These are phyloP conservation scores for Termitomyces sp. DNA, from an alignment of 768 basidiomycete genomes.

Conservation along the genomic window DNA sequence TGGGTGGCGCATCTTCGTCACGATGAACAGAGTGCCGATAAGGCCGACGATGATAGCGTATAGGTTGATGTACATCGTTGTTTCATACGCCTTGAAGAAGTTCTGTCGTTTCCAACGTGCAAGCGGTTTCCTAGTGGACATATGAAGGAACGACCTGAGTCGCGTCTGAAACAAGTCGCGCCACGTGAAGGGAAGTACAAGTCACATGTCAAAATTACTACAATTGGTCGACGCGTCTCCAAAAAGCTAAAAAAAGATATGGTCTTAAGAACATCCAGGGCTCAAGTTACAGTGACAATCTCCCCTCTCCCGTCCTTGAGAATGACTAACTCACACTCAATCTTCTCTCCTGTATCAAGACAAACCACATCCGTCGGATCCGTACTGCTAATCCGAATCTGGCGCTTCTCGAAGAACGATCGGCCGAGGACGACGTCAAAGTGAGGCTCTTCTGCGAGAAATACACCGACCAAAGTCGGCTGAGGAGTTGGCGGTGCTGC, in stretches of 20 bases:
- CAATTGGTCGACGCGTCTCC: background rate
- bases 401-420: slow-evolving; percentile 78
- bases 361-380: slow-evolving; percentile 92
- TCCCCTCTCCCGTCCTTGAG: slow-evolving; percentile 89
- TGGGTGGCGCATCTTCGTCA: slow-evolving; percentile 10
- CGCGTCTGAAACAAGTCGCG: slow-evolving; percentile 1
- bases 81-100: background rate
- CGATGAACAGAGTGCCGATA: background rate
- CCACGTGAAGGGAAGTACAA: background rate
- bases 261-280: background rate
- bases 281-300: slow-evolving; percentile 82
- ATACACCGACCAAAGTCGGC: slow-evolving; percentile 58
- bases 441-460: slow-evolving; percentile 90
- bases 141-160: background rate
- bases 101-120: background rate
- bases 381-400: slow-evolving; percentile 74
- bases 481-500: slow-evolving; percentile 24
- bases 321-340: slow-evolving; percentile 90
- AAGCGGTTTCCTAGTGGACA: background rate
- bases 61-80: background rate
- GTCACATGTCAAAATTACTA: background rate
- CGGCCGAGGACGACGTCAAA: slow-evolving; percentile 95
- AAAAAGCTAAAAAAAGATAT: background rate
- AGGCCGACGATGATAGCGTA: background rate
- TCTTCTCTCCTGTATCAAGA: slow-evolving; percentile 87